Base-by-base conservation (phyloP, 768 basidiomycete species). In the Coprinopsis sp. region DNA sequence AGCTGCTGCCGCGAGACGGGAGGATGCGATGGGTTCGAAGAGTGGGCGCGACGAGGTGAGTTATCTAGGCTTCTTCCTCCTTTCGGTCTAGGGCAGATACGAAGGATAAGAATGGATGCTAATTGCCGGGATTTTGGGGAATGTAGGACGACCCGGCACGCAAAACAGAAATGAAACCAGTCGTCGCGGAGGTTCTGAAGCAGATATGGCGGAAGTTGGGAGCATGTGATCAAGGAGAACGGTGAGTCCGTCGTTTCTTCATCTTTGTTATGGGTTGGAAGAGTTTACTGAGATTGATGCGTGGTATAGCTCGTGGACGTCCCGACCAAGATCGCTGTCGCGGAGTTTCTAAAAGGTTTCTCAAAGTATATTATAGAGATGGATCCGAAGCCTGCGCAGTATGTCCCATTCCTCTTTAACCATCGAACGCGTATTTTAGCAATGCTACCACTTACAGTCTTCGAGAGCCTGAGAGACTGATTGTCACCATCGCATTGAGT, bases 191-290 rank as follows among this genome's bases (percentile, higher is more conserved):
- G 56, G 64, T 77, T n/a, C 74, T 98, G 51, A 97, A 96, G 63
- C 77, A 82, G 24, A 74, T 87, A 37, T 74, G 98, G 30, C 93
- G 97, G 2, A 93, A 98, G 98, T 55, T 99, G 96, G 96, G 95
- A 98, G 65, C 81, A 84, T 4, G 83, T 98, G 30, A 98, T 95
- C 44, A 97, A 96, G 71, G 89, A 93, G 61, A 82, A 83, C 55
- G 88, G 92, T 78, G 95, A 87, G 49, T 66, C 57, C n/a, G n/a
- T n/a, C n/a, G n/a, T n/a, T n/a, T n/a, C 51, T 21, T 33, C 30
- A 40, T 31, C 16, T 18, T 39, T 13, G 21, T 25, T 43, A 19
- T 19, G 12, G 14, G 8, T 8, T 27, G 34, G 19, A 43, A 28
- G 4, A 22, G 24, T 37, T 16, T 22, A 14, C 50, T 18, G n/a